Evolutionary conservation across 2,329 filamentous ascomycete genomes (phyloP).

Genomic region (Dactylellina leptospora): DNA sequence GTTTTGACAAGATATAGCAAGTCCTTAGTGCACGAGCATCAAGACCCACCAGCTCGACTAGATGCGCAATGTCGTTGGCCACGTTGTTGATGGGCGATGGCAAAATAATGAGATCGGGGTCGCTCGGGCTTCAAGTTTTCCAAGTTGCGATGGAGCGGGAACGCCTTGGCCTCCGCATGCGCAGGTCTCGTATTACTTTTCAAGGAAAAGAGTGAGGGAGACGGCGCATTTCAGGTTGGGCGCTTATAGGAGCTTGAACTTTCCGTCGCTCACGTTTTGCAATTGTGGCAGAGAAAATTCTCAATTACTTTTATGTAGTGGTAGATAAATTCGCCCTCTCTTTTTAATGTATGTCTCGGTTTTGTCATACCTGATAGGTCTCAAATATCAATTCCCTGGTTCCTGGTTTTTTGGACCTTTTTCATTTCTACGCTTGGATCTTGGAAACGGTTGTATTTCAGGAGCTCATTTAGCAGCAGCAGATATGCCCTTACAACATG

Average conservation of each 20-base stretch:
- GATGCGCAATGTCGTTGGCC: slow-evolving; percentile 48
- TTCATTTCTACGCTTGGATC: slow-evolving; percentile 28
- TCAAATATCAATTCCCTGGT: slow-evolving; percentile 10
- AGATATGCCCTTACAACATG: too few relatives aligned
- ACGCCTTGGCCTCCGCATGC: slow-evolving; percentile 24
- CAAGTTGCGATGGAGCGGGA: slow-evolving; percentile 21
- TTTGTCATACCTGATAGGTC: slow-evolving; percentile 42
- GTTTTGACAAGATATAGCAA: slow-evolving; percentile 21
- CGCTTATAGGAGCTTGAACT: slow-evolving; percentile 27
- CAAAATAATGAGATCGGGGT: slow-evolving; percentile 2
- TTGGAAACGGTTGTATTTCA: slow-evolving; percentile 36
- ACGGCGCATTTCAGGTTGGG: slow-evolving; percentile 37
- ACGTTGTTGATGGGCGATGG: neutral
- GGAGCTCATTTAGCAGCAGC: slow-evolving; percentile 32
- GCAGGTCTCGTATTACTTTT: slow-evolving; percentile 16
- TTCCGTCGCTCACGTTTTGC: slow-evolving; percentile 8
- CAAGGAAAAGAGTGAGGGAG: slow-evolving; percentile 4
- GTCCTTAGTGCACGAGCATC: slow-evolving; percentile 38
- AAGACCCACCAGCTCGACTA: slow-evolving; percentile 33
- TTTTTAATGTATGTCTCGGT: slow-evolving; percentile 47
- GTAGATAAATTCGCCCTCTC: slow-evolving; percentile 13
- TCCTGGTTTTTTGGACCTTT: slow-evolving; percentile 4
- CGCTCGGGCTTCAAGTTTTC: slow-evolving; percentile 23
- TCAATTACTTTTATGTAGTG: slow-evolving; percentile 6
- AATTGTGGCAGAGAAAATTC: slow-evolving; percentile 31